Evolutionary conservation across 768 basidiomycete genomes (phyloP).

Genomic region (Suillus weaverae): DNA sequence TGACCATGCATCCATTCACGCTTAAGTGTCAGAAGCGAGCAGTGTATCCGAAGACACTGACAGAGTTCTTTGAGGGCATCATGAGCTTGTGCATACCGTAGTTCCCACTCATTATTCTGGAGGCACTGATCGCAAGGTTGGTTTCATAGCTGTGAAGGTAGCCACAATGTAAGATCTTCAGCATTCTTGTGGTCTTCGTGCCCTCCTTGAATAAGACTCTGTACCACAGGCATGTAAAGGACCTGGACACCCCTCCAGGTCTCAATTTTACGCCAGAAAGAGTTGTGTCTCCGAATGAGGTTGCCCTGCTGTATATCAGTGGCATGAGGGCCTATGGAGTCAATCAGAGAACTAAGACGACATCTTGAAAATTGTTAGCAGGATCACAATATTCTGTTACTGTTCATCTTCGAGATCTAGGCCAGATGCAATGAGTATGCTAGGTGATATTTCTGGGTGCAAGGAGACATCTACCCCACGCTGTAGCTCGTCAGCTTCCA

Average conservation of each 20-base stretch:
- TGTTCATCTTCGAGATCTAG: conserved; percentile 20
- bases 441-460: conserved; percentile 11
- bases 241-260: conserved; percentile 28
- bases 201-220: no score
- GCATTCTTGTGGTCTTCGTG: neutral
- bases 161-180: neutral
- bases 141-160: neutral
- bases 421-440: conserved; percentile 13
- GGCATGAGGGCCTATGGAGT: no score
- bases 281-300: conserved; percentile 19
- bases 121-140: neutral
- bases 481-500: conserved; percentile 19
- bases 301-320: no score
- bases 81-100: conserved; percentile 16
- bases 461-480: neutral
- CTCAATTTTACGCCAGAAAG: conserved; percentile 23
- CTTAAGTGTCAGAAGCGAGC: conserved; percentile 14
- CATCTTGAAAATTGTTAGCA: neutral
- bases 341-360: neutral
- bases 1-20: conserved; percentile 16
- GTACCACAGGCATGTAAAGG: neutral
- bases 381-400: neutral
- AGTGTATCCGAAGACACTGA: conserved; percentile 8
- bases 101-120: neutral
- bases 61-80: conserved; percentile 11